Base-by-base conservation (phyloP, 2,329 filamentous ascomycete species). In the Coniochaeta sp. region DNA sequence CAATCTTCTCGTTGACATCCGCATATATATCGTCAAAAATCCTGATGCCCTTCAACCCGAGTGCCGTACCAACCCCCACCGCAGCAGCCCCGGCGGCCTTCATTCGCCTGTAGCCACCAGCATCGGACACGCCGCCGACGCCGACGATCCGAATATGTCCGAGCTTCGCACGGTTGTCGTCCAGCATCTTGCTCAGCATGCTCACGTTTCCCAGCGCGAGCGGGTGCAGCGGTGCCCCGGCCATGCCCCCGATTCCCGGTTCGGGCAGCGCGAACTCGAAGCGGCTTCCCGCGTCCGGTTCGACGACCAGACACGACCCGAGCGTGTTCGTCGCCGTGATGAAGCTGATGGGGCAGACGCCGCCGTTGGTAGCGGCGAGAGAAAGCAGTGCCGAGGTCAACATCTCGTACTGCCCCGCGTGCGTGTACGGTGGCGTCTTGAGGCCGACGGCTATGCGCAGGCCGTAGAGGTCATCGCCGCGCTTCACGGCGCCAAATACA, bases 401-500 rank as follows among this genome's bases (percentile, higher is more conserved):
- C 19, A 75, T 77, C 0, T 75, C 69, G 68, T 88, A 93, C 68
- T 93, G 85, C 0, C 79, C 83, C 0, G 80, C 73, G 68, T 91
- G 84, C 0, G 89, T 93, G 66, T 91, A 93, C 0, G 90, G 90
- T 5, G 90, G 89, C 1, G 85, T 87, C 69, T 93, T 93, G 64
- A 93, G 77, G 0, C 89, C 90, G 10, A 79, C 65, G 2, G 80
- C 71, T 17, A 81, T 62, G 7, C 70, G 63, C 10, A 67, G 59
- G 32, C 60, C 38, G 2, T 40, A 44, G 5, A 34, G 40, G 1
- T 26, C 36, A 1, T 32, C 44, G 1, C 30, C 63, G 12, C 57
- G 24, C 19, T 8, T 58, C 6, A 78, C 73, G 3, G 70, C 63
- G 0, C 63, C 44, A 0, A 75, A 72, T 0, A 89, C 72, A 0